These are phyloP conservation scores for Mycena leptocephala DNA, from an alignment of 768 basidiomycete genomes.

Conservation along the genomic window DNA sequence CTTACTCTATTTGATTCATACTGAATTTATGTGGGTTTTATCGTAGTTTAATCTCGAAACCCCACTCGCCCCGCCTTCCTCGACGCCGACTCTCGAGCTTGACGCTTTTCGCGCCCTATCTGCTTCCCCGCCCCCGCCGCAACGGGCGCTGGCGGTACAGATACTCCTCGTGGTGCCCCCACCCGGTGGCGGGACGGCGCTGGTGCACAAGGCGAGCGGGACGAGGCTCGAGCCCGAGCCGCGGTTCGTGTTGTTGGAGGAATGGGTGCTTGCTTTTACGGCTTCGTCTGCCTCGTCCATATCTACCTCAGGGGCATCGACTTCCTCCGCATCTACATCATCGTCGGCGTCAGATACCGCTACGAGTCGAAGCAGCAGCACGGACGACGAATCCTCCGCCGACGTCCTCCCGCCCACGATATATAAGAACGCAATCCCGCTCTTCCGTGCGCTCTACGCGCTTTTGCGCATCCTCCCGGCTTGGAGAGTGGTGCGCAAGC, in stretches of 20 bases:
- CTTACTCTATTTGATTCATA: conserved; percentile 9
- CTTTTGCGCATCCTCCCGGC: too few relatives aligned
- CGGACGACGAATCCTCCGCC: not conserved
- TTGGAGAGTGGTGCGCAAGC: conserved; percentile 43
- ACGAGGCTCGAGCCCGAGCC: conserved; percentile 80
- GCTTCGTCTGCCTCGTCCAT: not conserved
- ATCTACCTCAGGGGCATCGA: too few relatives aligned
- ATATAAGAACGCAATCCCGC: too few relatives aligned
- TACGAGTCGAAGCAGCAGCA: not conserved
- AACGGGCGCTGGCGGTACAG: conserved; percentile 67
- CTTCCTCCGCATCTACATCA: too few relatives aligned
- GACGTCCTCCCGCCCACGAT: too few relatives aligned
- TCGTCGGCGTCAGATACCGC: conserved; percentile 10
- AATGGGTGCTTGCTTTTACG: conserved; percentile 72
- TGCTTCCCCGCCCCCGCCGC: conserved; percentile 17
- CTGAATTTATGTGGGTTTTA: too few relatives aligned
- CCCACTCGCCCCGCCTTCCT: conserved; percentile 70
- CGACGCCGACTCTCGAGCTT: conserved; percentile 72
- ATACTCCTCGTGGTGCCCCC: conserved; percentile 85
- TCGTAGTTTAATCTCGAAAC: conserved; percentile 86
- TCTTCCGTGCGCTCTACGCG: too few relatives aligned
- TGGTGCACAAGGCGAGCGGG: conserved; percentile 80
- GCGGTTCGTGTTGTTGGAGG: conserved; percentile 80
- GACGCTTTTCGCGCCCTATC: conserved; percentile 77
- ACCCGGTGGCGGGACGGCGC: conserved; percentile 76